These are phyloP conservation scores for Cavenderia fasciculata DNA, from an alignment of 78 protist genomes.

Conservation along the genomic window DNA sequence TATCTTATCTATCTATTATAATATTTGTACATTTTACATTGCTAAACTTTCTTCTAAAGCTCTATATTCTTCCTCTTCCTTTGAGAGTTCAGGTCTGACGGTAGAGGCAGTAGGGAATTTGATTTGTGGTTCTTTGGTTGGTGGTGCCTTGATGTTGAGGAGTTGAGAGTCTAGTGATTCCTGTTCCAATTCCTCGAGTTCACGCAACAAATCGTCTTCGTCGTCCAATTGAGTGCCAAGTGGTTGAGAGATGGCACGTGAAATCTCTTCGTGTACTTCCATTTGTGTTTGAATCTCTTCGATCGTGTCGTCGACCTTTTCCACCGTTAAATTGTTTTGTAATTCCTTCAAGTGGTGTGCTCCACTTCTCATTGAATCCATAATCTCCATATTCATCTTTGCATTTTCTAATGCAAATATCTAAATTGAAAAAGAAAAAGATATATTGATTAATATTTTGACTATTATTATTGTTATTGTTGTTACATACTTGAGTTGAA, in stretches of 20 bases:
- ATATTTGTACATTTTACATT: constrained; percentile 2
- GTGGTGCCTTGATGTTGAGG: constrained; percentile 43
- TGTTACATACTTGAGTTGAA: constrained; percentile 4
- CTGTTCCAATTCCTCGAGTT: constrained; percentile 52
- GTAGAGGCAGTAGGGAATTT: constrained; percentile 36
- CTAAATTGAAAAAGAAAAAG: background rate
- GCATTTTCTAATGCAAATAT: constrained; percentile 66
- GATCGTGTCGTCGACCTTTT: constrained; percentile 55
- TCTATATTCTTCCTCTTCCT: constrained; percentile 64
- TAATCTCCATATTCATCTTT: constrained; percentile 45
- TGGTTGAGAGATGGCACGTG: constrained; percentile 54
- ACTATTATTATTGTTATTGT: background rate
- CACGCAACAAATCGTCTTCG: constrained; percentile 46
- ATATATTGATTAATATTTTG: background rate
- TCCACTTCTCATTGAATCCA: constrained; percentile 43
- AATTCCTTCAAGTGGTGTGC: constrained; percentile 22
- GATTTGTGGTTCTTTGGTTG: constrained; percentile 4
- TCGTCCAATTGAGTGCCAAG: constrained; percentile 39
- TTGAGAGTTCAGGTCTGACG: constrained; percentile 1
- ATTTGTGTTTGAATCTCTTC: constrained; percentile 54
- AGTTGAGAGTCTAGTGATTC: constrained; percentile 60
- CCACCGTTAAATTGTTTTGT: constrained; percentile 40
- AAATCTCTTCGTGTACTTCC: constrained; percentile 60
- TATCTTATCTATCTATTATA: too few relatives aligned
- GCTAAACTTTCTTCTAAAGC: constrained; percentile 60